phyloP scores from a whole-genome alignment of 2,329 filamentous ascomycete genomes.

The Arthrobotrys musiformis region DNA sequence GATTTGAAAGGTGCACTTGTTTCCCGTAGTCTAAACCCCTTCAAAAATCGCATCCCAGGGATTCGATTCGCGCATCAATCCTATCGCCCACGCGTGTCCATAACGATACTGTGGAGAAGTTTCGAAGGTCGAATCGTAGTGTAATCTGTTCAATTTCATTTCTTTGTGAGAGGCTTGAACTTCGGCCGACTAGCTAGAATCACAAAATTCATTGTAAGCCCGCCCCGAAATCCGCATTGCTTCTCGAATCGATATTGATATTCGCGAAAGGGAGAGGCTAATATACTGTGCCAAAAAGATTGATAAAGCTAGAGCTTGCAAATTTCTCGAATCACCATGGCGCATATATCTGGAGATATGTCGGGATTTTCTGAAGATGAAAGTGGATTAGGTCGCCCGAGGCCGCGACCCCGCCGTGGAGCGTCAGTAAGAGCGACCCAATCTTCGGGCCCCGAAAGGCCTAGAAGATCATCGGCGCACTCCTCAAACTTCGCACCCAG shows the following conservation, averaged over 20 bases:
- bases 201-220: neutral
- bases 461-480: conserved; percentile 34
- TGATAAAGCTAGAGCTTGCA: neutral
- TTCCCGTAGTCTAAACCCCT: neutral
- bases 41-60: neutral
- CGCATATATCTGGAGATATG: neutral
- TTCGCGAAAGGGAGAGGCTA: neutral
- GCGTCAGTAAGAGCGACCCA: conserved; percentile 9
- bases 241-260: neutral
- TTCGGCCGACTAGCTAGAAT: neutral
- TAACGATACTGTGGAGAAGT: conserved; percentile 5
- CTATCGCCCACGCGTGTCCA: neutral
- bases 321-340: neutral
- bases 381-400: conserved; percentile 4
- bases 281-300: neutral
- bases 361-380: conserved; percentile 32
- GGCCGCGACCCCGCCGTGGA: conserved; percentile 34
- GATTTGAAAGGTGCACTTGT: neutral
- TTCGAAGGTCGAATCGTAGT: neutral
- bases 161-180: neutral
- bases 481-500: conserved; percentile 7
- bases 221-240: too few species aligned
- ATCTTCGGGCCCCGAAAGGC: conserved; percentile 15
- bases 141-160: neutral
- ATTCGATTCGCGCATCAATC: neutral